These are phyloP conservation scores for Cyclanthera cordifolia DNA, from an alignment of 306 rosid species.

Conservation along the genomic window DNA sequence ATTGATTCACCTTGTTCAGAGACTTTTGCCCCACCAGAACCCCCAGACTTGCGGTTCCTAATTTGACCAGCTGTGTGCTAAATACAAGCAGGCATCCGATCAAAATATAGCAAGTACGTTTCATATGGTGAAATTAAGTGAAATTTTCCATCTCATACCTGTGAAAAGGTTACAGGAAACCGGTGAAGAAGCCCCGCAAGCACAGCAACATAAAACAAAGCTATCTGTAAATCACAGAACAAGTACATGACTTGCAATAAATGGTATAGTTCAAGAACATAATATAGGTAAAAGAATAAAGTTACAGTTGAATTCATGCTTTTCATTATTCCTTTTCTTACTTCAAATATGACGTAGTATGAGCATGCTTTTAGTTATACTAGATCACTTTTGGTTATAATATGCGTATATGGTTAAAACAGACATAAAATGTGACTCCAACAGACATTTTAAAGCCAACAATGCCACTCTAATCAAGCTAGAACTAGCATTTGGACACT, in stretches of 20 bases:
- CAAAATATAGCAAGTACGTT: conserved; percentile 17
- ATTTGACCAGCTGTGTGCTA: conserved; percentile 86
- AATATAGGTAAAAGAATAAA: not conserved
- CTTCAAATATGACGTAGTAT: not conserved
- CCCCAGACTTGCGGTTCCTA: conserved; percentile 75
- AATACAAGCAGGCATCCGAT: conserved; percentile 28
- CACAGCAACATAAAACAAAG: conserved; percentile 75
- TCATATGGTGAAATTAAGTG: conserved; percentile 6
- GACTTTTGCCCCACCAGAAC: conserved; percentile 55
- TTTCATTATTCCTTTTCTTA: not conserved
- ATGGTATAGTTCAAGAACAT: not conserved
- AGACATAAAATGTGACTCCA: no score
- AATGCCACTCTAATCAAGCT: not conserved
- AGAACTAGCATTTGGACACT: not conserved
- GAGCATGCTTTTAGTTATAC: not conserved
- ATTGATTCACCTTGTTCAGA: conserved; percentile 75
- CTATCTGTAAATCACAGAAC: conserved; percentile 49
- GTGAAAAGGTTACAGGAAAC: conserved; percentile 79
- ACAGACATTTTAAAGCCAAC: no score
- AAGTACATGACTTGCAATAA: conserved; percentile 16
- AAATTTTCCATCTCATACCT: conserved; percentile 33
- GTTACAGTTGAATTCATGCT: not conserved
- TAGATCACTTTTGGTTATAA: no score
- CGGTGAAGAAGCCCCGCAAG: conserved; percentile 83
- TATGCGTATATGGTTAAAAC: no score